phyloP scores from a whole-genome alignment of 2,329 filamentous ascomycete species.

The Trichoderma atroviride region DNA sequence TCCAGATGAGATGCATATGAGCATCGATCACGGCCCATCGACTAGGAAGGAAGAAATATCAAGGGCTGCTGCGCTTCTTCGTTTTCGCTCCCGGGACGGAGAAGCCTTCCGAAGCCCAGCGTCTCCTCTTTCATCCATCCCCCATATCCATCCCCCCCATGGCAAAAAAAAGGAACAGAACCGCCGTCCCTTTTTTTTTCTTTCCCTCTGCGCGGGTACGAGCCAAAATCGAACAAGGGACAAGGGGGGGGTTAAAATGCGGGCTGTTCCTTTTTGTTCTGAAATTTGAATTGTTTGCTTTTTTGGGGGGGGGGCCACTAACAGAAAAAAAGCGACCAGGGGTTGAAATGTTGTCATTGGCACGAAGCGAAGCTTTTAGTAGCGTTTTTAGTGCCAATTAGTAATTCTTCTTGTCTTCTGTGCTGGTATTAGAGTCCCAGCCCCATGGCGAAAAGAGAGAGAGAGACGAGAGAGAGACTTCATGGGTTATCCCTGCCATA shows the following conservation, averaged over 20 bases:
- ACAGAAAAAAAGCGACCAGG: slow-evolving; percentile 1
- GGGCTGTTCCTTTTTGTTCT: background rate
- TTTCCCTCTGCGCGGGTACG: background rate
- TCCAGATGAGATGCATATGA: slow-evolving; percentile 20
- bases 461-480: background rate
- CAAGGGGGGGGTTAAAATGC: background rate
- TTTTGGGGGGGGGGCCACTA: background rate
- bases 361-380: background rate
- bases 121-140: background rate
- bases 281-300: background rate
- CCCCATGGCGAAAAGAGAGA: background rate
- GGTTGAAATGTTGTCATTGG: slow-evolving; percentile 14
- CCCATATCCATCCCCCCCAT: too few relatives aligned
- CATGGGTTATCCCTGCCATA: slow-evolving; percentile 23
- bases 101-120: background rate
- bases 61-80: background rate
- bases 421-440: background rate
- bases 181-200: background rate
- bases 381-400: background rate
- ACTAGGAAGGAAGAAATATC: background rate
- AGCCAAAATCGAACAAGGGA: background rate
- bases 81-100: background rate
- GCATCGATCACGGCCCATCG: slow-evolving; percentile 15
- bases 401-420: background rate
- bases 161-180: background rate